Base-by-base conservation (phyloP, 495 filamentous ascomycete genomes). In the Neurospora pannonica region DNA sequence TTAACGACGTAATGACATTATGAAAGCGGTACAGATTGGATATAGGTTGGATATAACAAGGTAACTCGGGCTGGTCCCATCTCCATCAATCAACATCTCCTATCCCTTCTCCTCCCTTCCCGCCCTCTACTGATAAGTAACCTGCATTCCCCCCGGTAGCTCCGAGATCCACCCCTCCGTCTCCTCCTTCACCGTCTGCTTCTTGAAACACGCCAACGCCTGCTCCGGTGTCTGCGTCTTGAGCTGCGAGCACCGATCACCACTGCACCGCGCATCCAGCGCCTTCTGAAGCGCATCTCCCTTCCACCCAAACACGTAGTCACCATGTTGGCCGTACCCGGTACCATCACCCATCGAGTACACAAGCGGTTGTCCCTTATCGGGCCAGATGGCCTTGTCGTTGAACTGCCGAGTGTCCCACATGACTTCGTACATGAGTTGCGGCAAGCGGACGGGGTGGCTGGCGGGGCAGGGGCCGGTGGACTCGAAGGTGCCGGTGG, bases 241-340 rank as follows among this genome's bases (percentile, higher is more conserved):
- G 70, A 85, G 77, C 39, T 77, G 73, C 28, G 74, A 77, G 82
- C 86, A 87, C 21, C 78, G 76, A 71, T 81, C 79, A 54, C 82
- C 82, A 11, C 76, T 78, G 79, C 86, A 88, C 36, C 82, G 77
- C 60, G 81, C 82, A 72, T 88, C 84, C 78, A 88, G 81, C n/a
- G 85, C 86, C 8, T 78, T 77, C 80, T 85, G 85, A 4, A 88
- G 79, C 0, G 84, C 80, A 37, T 86, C 82, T 48, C 81, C 85
- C 75, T 87, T 81, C 85, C 86, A 88, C 17, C 86, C 85, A 77
- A 87, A 88, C 60, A 88, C 75, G 75, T 88, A 88, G 71, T 88
- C 86, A 38, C 85, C 86, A 74, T 87, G 86, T 19, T 85, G 82
- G 17, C 83, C 81, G 71, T 83, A 83, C 10, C 86, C 84, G 46